A percentile compares a stretch with the other conserved stretches of the same genome.
Conservation (phyloP, 1,284 basidiomycete species). For the Heterobasidion occidentale region DNA sequence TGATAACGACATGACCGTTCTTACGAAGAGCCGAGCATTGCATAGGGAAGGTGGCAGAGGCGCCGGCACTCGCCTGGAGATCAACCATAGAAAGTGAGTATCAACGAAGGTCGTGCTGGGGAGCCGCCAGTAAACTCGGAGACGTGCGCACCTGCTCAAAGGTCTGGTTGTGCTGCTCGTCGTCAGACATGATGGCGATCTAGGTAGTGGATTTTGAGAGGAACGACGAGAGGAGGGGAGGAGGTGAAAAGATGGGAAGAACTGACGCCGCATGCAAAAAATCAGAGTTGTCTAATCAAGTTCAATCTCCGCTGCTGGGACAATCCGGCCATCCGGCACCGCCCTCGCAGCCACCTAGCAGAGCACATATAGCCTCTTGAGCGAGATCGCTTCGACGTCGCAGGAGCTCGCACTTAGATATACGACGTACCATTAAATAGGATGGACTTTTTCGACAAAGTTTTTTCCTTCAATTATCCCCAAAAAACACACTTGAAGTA, state of each 20-base stretch:
- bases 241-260: constrained; percentile 10
- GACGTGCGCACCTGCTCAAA: constrained; percentile 63
- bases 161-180: constrained; percentile 84
- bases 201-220: constrained; percentile 11
- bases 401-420: too few species aligned
- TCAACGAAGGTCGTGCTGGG: constrained; percentile 6
- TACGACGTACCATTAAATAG: too few species aligned
- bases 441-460: too few species aligned
- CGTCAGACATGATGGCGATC: constrained; percentile 70
- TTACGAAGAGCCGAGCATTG: constrained; percentile 97
- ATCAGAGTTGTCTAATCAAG: constrained; percentile 20
- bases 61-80: constrained; percentile 64
- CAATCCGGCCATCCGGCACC: constrained; percentile 3
- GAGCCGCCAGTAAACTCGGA: not conserved
- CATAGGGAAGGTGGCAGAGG: constrained; percentile 87
- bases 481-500: too few species aligned
- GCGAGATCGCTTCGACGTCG: too few species aligned
- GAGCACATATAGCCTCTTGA: too few species aligned
- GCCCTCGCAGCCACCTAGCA: not conserved
- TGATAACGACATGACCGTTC: constrained; percentile 97
- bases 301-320: constrained; percentile 32
- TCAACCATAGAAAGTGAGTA: constrained; percentile 8
- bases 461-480: too few species aligned
- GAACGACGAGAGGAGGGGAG: constrained; percentile 12
- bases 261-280: constrained; percentile 16